Evolutionary conservation across 169 alveolate genomes (phyloP), one percentile per base, ranked within the genome.

Genomic region (Eimeria zaria): DNA sequence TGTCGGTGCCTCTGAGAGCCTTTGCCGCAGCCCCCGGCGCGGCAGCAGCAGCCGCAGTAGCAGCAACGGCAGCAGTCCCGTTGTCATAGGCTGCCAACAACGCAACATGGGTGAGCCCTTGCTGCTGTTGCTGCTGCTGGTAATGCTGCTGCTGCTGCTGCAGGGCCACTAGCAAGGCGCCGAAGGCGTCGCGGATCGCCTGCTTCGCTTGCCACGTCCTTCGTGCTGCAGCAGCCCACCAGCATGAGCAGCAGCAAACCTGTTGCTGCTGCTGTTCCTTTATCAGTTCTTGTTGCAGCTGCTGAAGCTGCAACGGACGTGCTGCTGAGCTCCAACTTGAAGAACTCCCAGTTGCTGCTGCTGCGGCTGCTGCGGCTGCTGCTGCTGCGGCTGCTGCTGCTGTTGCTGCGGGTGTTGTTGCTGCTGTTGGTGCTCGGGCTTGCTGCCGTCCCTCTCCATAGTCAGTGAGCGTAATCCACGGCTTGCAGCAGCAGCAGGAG

Each of bases 401-500:
- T 2, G 88, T n/a, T 41, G 88, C 88, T 41, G 88, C 89, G 44
- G 69, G 22, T 80, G 69, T 69, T 44, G 89, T 69, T 81, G 90
- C 30, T 81, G 90, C 53, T 81, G 90, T 27, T n/a, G 53, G 55
- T 48, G 67, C 74, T 14, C 71, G 71, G 51, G 73, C 6, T 51
- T 53, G 64, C 30, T 33, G 90, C 74, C n/a, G 51, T n/a, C 44
- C 55, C 51, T 53, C 14, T 3, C 46, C 74, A 33, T 33, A 48
- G 46, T 5, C 62, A 30, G 41, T 36, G 27, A 81, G 90, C 18
- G 90, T 2, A 33, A n/a, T 24, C 90, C 90, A 81, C 36, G 90
- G 90, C 90, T 81, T 81, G 90, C 90, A 81, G 90, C 71, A 81
- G 90, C 90, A 81, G 73, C 73, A 51, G 90, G 73, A 46, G 88